Percentiles rank a stretch among this genome's conserved stretches.
These are phyloP conservation scores for Theobroma cacao DNA, from an alignment of 345 rosid genomes.

Conservation along the genomic window DNA sequence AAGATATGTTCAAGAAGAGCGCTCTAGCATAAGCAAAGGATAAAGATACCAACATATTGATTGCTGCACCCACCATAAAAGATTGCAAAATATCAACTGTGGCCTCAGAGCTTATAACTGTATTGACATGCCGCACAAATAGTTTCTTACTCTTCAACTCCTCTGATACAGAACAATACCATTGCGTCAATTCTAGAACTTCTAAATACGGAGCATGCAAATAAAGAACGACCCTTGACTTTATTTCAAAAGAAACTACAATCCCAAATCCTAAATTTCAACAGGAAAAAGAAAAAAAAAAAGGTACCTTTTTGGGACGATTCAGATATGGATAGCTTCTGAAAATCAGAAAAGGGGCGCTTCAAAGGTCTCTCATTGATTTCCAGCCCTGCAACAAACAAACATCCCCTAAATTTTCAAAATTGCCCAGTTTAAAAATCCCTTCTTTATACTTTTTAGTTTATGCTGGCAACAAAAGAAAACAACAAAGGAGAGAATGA, in stretches of 20 bases:
- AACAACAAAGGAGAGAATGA: neutral
- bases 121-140: conserved; percentile 72
- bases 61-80: conserved; percentile 47
- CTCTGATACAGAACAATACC: conserved; percentile 35
- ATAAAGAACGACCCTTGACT: neutral
- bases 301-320: conserved; percentile 42
- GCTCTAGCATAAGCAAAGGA: neutral
- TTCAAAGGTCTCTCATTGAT: conserved; percentile 74
- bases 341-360: conserved; percentile 51
- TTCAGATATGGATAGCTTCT: conserved; percentile 48
- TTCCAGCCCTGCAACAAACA: conserved; percentile 60
- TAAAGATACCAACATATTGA: neutral
- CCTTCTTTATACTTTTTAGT: neutral
- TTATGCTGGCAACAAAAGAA: neutral
- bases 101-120: conserved; percentile 38
- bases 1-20: neutral
- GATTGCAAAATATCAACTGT: conserved; percentile 47
- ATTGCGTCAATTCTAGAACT: conserved; percentile 1
- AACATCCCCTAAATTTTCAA: neutral
- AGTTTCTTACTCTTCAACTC: conserved; percentile 60
- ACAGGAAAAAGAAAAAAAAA: neutral
- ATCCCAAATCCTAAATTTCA: neutral
- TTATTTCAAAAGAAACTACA: neutral
- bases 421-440: neutral
- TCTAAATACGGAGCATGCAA: neutral